A percentile compares a stretch with the other conserved stretches of the same genome.
Evolutionary conservation across 257 asterid genomes (phyloP).

Genomic region (Asclepias syriaca): DNA sequence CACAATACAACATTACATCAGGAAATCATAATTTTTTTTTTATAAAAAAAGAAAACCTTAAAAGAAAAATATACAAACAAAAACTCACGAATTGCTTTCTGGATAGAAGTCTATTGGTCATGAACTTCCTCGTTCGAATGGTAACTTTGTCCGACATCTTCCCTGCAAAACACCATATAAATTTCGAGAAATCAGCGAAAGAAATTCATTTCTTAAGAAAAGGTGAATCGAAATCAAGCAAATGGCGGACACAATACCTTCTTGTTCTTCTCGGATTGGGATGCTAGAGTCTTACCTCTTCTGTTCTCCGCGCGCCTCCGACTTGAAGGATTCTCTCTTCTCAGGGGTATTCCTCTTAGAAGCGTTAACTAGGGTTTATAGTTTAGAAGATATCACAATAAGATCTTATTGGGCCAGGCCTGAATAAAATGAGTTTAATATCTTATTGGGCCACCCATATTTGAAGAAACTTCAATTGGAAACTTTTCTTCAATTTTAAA

Average conservation of each 20-base stretch:
- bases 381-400: not conserved
- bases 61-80: not conserved
- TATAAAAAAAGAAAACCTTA: too few species aligned
- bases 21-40: not conserved
- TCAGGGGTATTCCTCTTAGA: not conserved
- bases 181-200: not conserved
- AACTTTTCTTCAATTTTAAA: not conserved
- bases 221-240: not conserved
- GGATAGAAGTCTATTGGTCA: conserved; percentile 85
- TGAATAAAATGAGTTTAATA: not conserved
- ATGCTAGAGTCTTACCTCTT: not conserved
- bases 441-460: not conserved
- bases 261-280: not conserved
- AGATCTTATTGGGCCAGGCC: not conserved
- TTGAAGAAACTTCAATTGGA: not conserved
- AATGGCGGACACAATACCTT: not conserved
- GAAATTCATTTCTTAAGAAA: not conserved
- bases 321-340: not conserved
- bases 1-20: not conserved
- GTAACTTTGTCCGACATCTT: conserved; percentile 95
- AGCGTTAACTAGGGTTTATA: conserved; percentile 4
- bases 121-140: conserved; percentile 78
- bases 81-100: conserved; percentile 75
- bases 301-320: conserved; percentile 7
- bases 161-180: conserved; percentile 14